Conservation (phyloP, 257 asterid species). For the Ligustrum vulgare region DNA sequence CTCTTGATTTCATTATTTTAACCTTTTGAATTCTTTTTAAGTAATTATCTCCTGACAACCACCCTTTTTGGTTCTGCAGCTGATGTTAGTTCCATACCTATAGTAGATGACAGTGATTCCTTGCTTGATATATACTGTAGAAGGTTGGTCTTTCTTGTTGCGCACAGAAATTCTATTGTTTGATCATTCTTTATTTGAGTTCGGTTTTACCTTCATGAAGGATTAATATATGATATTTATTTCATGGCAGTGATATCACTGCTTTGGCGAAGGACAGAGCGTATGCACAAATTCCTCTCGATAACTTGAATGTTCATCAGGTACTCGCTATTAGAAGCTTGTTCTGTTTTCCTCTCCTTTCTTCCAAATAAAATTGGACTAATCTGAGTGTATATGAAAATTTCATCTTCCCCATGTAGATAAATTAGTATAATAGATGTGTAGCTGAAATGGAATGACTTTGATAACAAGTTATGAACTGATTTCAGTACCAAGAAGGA, state of each 20-base stretch:
- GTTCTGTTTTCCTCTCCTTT: background rate
- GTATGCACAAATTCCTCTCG: constrained; percentile 64
- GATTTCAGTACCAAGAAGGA: too few species aligned
- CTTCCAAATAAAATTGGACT: background rate
- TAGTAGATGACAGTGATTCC: constrained; percentile 74
- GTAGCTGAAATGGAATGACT: too few species aligned
- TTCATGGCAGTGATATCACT: constrained; percentile 59
- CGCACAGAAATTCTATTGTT: background rate
- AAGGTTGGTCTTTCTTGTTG: constrained; percentile 36
- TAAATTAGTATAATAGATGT: too few species aligned
- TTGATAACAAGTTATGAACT: too few species aligned
- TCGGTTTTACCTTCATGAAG: constrained; percentile 12
- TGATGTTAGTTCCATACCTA: constrained; percentile 70
- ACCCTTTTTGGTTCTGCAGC: constrained; percentile 39
- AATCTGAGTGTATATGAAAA: too few species aligned
- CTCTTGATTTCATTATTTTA: constrained; percentile 1
- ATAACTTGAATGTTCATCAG: constrained; percentile 64
- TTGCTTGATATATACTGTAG: constrained; percentile 72
- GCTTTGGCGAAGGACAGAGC: constrained; percentile 74
- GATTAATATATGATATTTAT: constrained; percentile 7
- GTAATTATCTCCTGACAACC: constrained; percentile 4
- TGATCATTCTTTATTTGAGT: constrained; percentile 9
- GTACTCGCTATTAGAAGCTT: constrained; percentile 30
- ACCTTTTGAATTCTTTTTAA: background rate
- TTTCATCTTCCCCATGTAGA: too few species aligned